phyloP scores from a whole-genome alignment of 176 grass and related monocot genomes.

The Eleusine indica region DNA sequence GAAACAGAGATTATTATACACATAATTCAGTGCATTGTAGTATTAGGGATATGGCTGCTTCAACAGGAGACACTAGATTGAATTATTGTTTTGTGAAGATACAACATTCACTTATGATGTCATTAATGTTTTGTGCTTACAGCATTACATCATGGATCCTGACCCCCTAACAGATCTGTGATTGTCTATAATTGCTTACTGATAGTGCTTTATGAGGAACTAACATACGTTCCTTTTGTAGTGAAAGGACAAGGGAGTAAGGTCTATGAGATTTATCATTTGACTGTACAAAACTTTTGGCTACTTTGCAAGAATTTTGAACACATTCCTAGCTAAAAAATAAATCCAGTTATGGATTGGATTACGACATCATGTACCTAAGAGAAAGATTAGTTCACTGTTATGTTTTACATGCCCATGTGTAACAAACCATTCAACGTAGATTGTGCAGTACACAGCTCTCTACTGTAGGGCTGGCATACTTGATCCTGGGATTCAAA shows the following conservation, averaged over 20 bases:
- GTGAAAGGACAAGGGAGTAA: not conserved
- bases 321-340: not conserved
- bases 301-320: not conserved
- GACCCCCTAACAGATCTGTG: not conserved
- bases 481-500: not conserved
- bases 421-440: not conserved
- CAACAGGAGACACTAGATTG: slow-evolving; percentile 8
- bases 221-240: not conserved
- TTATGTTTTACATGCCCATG: not conserved
- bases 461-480: not conserved
- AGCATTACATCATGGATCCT: not conserved
- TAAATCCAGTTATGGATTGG: not conserved
- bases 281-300: not conserved
- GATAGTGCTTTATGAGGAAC: not conserved
- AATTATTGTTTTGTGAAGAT: slow-evolving; percentile 14
- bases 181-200: not conserved
- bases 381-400: not conserved
- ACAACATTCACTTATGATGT: not conserved
- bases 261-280: not conserved
- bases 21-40: not conserved
- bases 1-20: not conserved
- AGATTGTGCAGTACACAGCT: not conserved
- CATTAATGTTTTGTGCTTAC: not conserved
- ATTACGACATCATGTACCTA: not conserved
- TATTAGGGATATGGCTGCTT: not conserved